phyloP scores from a whole-genome alignment of 441 rosid species.

The Gossypium trilobum region DNA sequence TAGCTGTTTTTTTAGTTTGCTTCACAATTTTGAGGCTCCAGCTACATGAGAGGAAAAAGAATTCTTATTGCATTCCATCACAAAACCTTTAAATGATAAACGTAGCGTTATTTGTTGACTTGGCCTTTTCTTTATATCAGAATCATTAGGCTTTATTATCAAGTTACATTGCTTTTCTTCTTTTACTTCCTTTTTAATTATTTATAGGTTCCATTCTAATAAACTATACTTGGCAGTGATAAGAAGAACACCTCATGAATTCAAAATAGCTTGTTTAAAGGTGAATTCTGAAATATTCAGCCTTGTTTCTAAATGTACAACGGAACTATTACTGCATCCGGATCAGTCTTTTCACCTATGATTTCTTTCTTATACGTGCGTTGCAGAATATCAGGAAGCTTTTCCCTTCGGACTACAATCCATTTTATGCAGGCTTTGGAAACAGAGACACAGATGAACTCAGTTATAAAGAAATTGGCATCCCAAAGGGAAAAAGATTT shows the following conservation, averaged over 20 bases:
- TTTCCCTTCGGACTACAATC: constrained; percentile 76
- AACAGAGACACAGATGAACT: constrained; percentile 86
- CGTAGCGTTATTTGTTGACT: background rate
- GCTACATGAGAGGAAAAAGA: background rate
- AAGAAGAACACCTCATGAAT: constrained; percentile 85
- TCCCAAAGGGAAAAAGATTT: constrained; percentile 79
- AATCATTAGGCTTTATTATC: background rate
- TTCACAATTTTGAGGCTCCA: background rate
- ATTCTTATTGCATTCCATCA: background rate
- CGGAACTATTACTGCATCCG: background rate
- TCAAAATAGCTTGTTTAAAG: constrained; percentile 86
- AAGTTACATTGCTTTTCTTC: background rate
- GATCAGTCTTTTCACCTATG: constrained; percentile 4
- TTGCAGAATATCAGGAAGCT: constrained; percentile 76
- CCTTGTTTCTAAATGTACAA: background rate
- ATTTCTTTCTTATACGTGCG: background rate
- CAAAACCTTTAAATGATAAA: background rate
- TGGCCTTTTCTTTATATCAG: background rate
- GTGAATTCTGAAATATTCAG: constrained; percentile 25
- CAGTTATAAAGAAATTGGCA: constrained; percentile 78
- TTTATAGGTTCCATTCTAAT: background rate
- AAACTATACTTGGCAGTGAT: constrained; percentile 43
- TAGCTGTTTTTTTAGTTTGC: background rate
- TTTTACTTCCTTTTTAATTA: background rate
- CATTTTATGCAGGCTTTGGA: constrained; percentile 85